phyloP scores from a whole-genome alignment of 2,329 filamentous ascomycete genomes.

The Malbranchea cinnamomea region DNA sequence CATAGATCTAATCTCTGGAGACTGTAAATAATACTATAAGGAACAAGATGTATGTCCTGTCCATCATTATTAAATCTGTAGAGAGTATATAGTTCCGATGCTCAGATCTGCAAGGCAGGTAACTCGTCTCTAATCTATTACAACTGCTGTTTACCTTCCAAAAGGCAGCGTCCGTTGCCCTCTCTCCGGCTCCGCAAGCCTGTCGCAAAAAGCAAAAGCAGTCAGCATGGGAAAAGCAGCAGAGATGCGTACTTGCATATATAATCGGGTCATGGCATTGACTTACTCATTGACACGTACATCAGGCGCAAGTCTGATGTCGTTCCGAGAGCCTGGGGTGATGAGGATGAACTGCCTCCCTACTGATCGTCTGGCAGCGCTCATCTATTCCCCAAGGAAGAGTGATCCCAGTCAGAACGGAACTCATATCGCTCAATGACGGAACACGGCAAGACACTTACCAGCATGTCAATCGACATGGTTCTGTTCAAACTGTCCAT shows the following conservation, averaged over 20 bases:
- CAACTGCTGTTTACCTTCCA: too few relatives aligned
- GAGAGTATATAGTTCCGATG: too few relatives aligned
- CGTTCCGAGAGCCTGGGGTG: slow-evolving; percentile 69
- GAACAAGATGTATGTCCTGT: too few relatives aligned
- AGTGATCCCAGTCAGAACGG: slow-evolving; percentile 4
- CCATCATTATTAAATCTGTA: too few relatives aligned
- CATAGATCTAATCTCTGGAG: too few relatives aligned
- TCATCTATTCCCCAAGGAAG: slow-evolving; percentile 49
- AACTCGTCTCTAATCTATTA: too few relatives aligned
- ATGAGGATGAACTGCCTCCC: slow-evolving; percentile 92
- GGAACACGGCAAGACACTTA: slow-evolving; percentile 31
- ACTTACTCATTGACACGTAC: slow-evolving; percentile 31
- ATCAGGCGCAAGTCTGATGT: slow-evolving; percentile 31
- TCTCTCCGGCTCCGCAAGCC: slow-evolving; percentile 30
- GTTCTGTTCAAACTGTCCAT: slow-evolving; percentile 96
- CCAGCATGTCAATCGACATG: slow-evolving; percentile 86
- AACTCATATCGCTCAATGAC: neutral
- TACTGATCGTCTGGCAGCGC: slow-evolving; percentile 70
- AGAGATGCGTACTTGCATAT: too few relatives aligned
- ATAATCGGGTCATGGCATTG: neutral
- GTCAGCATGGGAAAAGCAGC: too few relatives aligned
- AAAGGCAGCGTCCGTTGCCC: slow-evolving; percentile 28
- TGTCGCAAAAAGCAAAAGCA: slow-evolving; percentile 11
- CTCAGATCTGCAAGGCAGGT: too few relatives aligned
- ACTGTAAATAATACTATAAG: too few relatives aligned